Evolutionary conservation across 768 basidiomycete species (phyloP), one percentile per base, ranked within the genome.

Genomic region (Leucocoprinus birnbaumii): DNA sequence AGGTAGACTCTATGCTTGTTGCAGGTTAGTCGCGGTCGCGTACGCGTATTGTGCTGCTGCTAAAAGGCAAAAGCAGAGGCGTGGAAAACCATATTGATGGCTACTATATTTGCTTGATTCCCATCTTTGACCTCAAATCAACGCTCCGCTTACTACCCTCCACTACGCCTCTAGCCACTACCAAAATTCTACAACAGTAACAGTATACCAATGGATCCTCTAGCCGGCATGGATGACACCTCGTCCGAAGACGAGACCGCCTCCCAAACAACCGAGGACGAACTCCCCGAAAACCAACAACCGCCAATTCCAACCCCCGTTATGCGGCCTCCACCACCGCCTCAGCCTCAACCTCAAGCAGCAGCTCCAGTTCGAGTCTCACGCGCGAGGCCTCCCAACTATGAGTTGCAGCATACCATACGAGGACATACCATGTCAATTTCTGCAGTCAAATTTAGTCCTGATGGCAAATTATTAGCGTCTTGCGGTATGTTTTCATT

Each of bases 361-460:
- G 34, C 60, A 34, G 53, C 71, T 24, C 38, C 25, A 16, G 44
- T 46, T 35, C 52, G 52, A 7, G 44, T 37, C 14, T 53, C 52
- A 14, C 52, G 44, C 25, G 35, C n/a, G 6, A 35, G 44, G 2
- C 52, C 52, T 58, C 89, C 89, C n/a, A 78, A 86, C 60, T 92
- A 92, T 65, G 73, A 82, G 62, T 79, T 87, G 2, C 74, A 76
- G 47, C 83, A 88, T 67, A 82, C 80, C 1, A 74, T 94, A 34
- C 71, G 73, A 2, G 95, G 92, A 0, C 94, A 98, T 66, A 85
- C 84, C 5, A 81, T 83, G 63, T 87, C 89, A 0, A 86, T 97
- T 50, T 94, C 94, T 25, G 85, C 92, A 18, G 86, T 95, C 57
- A 92, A 91, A 67, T 98, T 97, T 68, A 93, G 92, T 63, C 89